Base-by-base conservation (phyloP, 129 eudicot species). In the Flaveria brownii region DNA sequence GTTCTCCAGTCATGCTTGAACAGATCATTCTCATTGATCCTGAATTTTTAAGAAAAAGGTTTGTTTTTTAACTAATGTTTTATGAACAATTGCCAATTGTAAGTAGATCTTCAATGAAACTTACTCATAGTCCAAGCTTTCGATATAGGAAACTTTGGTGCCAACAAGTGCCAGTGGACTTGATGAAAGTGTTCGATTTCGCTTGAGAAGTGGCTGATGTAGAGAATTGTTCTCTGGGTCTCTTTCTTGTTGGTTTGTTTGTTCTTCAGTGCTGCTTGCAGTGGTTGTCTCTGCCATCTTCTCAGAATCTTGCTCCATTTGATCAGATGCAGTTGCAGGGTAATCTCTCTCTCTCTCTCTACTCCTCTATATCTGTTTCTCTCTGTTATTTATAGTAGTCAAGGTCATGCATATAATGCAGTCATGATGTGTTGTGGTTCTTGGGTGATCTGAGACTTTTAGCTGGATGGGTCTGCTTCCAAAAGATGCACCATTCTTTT, bases 1-100 rank as follows among this genome's bases (percentile, higher is more conserved):
- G 90, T 94, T 87, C 98, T 91, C 98, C 98, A 94, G 52, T 94
- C 97, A 68, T 94, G 98, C 90, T 89, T 94, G 83, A 94, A 94
- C 51, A 94, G 85, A 83, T 94, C 98, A 75, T 94, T 94, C 85
- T 94, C 98, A 77, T 91, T 94, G 64, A 94, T 90, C 87, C 98
- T 94, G 84, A 25, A 79, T 83, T 13, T 47, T 65, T 8, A 75
- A 45, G 1, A 43, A n/a, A 51, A 30, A 63, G 6, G 1, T 12
- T 63, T 12, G 45, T 50, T 65, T 76, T 16, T 13, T 33, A 55
- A 36, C 15, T n/a, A 47, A 8, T 56, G 26, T 73, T 39, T 57
- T 26, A 57, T 55, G 36, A 69, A 30, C 2, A 6, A 1, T 1
- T 22, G 33, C 73, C 36, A 18, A 43, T 11, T 68, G 1, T 17